Percentiles rank a stretch among this genome's conserved stretches.
Evolutionary conservation across 139 green algal genomes (phyloP).

Genomic region (Chlamydomonas urium): DNA sequence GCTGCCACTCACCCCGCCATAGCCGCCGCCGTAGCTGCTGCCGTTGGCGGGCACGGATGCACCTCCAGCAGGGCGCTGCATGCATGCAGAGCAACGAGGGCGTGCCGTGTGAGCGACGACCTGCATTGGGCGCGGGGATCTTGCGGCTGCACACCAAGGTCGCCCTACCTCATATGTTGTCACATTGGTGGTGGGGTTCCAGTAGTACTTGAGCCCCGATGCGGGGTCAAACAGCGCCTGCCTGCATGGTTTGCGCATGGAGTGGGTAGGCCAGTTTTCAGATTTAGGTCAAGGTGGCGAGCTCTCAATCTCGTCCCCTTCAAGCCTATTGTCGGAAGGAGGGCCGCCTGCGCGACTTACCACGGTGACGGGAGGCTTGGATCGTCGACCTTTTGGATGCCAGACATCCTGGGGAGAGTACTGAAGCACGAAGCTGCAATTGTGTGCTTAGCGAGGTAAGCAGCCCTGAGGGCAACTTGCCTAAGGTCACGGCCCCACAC

Average conservation of each 20-base stretch:
- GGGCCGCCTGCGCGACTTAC: constrained; percentile 3
- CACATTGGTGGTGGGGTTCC: constrained; percentile 73
- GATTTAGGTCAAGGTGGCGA: background rate
- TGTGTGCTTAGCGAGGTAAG: too few relatives aligned
- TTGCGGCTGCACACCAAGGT: too few relatives aligned
- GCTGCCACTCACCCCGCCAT: too few relatives aligned
- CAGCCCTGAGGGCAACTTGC: too few relatives aligned
- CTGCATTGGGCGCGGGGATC: too few relatives aligned
- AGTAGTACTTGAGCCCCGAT: constrained; percentile 70
- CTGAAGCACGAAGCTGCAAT: too few relatives aligned
- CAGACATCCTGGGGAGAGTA: constrained; percentile 32
- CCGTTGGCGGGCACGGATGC: too few relatives aligned
- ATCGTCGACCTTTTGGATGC: constrained; percentile 28
- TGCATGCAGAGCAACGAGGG: too few relatives aligned
- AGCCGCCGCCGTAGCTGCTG: too few relatives aligned
- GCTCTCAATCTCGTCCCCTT: background rate
- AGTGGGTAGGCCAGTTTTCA: background rate
- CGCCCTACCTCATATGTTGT: constrained; percentile 49
- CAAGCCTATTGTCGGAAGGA: background rate
- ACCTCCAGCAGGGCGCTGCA: too few relatives aligned
- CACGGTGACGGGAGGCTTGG: constrained; percentile 28
- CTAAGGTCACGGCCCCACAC: too few relatives aligned
- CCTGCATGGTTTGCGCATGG: background rate
- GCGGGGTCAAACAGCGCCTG: constrained; percentile 52
- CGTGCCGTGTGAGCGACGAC: too few relatives aligned